These are phyloP conservation scores for Conringia planisiliqua DNA, from an alignment of 345 rosid genomes.

Conservation along the genomic window DNA sequence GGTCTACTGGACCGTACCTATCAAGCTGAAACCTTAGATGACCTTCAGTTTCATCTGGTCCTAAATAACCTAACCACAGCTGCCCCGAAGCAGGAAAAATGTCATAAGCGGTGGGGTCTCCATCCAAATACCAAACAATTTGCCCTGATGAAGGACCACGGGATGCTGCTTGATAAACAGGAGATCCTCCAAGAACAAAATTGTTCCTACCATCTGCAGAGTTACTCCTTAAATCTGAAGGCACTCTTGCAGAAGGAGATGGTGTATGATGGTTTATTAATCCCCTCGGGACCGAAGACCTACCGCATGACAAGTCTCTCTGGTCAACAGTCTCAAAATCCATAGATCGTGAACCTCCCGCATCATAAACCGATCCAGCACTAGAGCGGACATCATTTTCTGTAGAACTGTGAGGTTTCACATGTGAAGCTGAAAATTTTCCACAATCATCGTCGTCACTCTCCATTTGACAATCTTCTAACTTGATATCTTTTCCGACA, in stretches of 20 bases:
- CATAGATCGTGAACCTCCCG: constrained; percentile 61
- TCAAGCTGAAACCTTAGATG: constrained; percentile 80
- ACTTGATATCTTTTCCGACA: constrained; percentile 39
- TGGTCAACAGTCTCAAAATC: constrained; percentile 64
- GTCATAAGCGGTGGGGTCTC: constrained; percentile 71
- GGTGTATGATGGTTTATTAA: constrained; percentile 46
- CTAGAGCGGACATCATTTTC: constrained; percentile 45
- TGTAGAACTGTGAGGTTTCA: constrained; percentile 38
- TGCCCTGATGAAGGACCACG: constrained; percentile 45
- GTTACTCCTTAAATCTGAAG: constrained; percentile 56
- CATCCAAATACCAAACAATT: constrained; percentile 71
- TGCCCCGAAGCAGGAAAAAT: constrained; percentile 81
- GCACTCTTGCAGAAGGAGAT: constrained; percentile 61
- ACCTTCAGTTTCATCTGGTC: constrained; percentile 75
- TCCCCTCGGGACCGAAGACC: constrained; percentile 67
- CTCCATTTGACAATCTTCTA: constrained; percentile 49
- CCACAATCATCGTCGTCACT: constrained; percentile 60
- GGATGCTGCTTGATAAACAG: constrained; percentile 47
- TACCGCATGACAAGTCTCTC: constrained; percentile 57
- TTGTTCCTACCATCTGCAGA: constrained; percentile 63
- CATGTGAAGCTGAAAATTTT: constrained; percentile 37
- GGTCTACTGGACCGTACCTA: constrained; percentile 79
- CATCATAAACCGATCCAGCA: constrained; percentile 54
- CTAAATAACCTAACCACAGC: constrained; percentile 81
- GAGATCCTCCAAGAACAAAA: constrained; percentile 52